These are phyloP conservation scores for Persicaria maculosa DNA, from an alignment of 148 eudicot species.

Conservation along the genomic window DNA sequence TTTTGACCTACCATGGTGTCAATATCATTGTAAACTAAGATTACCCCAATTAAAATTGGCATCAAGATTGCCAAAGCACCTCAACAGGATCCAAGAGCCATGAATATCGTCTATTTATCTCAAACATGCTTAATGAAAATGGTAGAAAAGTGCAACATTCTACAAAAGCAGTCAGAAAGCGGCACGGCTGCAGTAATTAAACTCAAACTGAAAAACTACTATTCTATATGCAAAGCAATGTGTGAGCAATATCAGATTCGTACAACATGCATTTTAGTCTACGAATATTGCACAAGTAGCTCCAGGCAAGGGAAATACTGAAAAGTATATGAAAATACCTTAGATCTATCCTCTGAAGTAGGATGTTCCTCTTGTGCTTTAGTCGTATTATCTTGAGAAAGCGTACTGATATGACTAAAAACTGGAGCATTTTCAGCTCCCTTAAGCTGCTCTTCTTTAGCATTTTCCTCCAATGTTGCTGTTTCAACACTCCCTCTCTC, in stretches of 20 bases:
- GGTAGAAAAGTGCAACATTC: background rate
- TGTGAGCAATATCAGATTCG: background rate
- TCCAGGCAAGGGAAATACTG: background rate
- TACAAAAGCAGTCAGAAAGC: background rate
- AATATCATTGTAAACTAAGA: background rate
- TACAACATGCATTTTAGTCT: background rate
- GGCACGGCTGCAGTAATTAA: background rate
- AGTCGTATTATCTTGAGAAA: conserved; percentile 22
- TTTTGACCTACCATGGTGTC: background rate
- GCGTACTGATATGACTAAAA: conserved; percentile 20
- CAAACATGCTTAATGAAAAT: background rate
- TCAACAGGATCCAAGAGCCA: background rate
- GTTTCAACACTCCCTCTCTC: conserved; percentile 28
- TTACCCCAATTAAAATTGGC: background rate
- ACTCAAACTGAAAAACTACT: background rate
- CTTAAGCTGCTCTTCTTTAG: conserved; percentile 29
- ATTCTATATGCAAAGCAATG: background rate
- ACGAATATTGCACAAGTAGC: background rate
- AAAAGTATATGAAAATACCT: conserved; percentile 35
- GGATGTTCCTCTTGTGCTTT: conserved; percentile 21
- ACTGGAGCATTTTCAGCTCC: conserved; percentile 26
- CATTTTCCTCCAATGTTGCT: conserved; percentile 24
- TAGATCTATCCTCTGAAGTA: conserved; percentile 24
- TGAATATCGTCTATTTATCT: background rate
- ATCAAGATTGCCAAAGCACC: background rate